A percentile compares a stretch with the other conserved stretches of the same genome.
Evolutionary conservation across 2,329 filamentous ascomycete species (phyloP).

Genomic region (Penicillium sp.): DNA sequence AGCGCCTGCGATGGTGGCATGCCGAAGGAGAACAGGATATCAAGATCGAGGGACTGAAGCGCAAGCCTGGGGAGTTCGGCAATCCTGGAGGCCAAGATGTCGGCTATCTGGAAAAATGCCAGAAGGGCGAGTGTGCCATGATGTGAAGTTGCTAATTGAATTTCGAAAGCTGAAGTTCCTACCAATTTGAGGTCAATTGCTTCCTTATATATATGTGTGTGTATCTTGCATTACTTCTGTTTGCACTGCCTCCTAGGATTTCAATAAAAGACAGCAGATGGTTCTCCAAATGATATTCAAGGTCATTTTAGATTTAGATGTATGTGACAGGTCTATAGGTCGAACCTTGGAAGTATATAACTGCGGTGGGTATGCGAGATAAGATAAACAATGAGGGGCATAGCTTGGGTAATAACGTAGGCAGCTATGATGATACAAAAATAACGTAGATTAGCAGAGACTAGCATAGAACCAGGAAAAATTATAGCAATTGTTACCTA

Average conservation of each 20-base stretch:
- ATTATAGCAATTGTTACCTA: background rate
- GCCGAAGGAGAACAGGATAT: conserved; percentile 77
- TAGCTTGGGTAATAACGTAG: background rate
- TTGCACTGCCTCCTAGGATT: background rate
- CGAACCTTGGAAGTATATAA: conserved; percentile 3
- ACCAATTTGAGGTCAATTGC: background rate
- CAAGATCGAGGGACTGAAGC: conserved; percentile 69
- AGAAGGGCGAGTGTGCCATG: conserved; percentile 48
- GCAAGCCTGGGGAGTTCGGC: conserved; percentile 46
- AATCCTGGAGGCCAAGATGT: conserved; percentile 65
- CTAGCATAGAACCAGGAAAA: background rate
- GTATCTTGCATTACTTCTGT: background rate
- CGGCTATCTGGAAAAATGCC: conserved; percentile 68
- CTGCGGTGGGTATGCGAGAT: conserved; percentile 10
- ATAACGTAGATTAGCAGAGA: background rate
- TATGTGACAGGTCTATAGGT: conserved; percentile 9
- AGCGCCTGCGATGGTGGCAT: conserved; percentile 91
- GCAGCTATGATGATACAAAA: conserved; percentile 6
- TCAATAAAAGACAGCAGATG: background rate
- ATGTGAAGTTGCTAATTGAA: conserved; percentile 41
- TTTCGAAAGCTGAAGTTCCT: background rate
- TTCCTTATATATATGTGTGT: background rate
- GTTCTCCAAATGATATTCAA: background rate
- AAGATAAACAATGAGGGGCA: conserved; percentile 30
- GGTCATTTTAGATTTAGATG: background rate